Evolutionary conservation across 2,329 filamentous ascomycete species (phyloP).

Genomic region (Neoascochyta sp.): DNA sequence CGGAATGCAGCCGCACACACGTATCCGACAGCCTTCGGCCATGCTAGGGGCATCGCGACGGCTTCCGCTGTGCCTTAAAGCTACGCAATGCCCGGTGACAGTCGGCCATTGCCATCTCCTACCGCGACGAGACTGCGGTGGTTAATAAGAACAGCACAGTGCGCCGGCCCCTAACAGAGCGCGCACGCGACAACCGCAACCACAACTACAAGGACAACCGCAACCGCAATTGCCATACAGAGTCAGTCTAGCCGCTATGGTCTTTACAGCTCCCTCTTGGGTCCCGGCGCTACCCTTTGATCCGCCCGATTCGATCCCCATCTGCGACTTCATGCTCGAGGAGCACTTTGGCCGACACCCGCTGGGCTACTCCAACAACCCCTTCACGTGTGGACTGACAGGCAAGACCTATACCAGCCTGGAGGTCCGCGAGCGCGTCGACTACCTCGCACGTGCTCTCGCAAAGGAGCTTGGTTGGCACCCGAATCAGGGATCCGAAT

Average conservation of each 20-base stretch:
- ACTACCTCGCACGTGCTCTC: constrained; percentile 64
- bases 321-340: constrained; percentile 73
- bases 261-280: constrained; percentile 60
- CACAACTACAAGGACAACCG: too few relatives aligned
- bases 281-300: constrained; percentile 59
- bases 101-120: constrained; percentile 5
- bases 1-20: too few relatives aligned
- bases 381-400: constrained; percentile 73
- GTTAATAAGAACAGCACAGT: too few relatives aligned
- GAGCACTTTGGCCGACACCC: constrained; percentile 66
- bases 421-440: constrained; percentile 63
- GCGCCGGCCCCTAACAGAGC: too few relatives aligned
- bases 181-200: too few relatives aligned
- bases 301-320: constrained; percentile 68
- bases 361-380: constrained; percentile 60
- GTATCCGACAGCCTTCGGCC: too few relatives aligned
- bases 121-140: too few relatives aligned
- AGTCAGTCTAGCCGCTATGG: too few relatives aligned
- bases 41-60: constrained; percentile 1
- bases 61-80: constrained; percentile 2
- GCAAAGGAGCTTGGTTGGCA: constrained; percentile 68
- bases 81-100: constrained; percentile 1
- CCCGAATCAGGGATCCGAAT: constrained; percentile 68
- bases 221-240: too few relatives aligned
- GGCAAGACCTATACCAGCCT: constrained; percentile 62